These are phyloP conservation scores for Kluyveromyces starmeri DNA, from an alignment of 805 yeast species.

Conservation along the genomic window DNA sequence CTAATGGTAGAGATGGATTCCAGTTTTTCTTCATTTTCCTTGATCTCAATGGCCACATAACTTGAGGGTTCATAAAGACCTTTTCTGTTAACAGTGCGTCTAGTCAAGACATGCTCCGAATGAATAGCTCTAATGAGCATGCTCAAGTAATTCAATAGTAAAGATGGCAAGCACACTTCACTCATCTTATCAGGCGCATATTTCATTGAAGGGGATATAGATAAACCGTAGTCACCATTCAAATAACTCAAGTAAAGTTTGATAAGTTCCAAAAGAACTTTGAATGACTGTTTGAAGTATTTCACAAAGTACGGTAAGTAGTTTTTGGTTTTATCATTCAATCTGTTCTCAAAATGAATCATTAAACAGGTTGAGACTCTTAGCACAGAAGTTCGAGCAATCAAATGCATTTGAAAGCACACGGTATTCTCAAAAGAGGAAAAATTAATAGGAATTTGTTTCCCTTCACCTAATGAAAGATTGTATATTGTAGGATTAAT, in stretches of 20 bases:
- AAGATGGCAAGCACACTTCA: conserved; percentile 22
- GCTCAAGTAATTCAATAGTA: conserved; percentile 19
- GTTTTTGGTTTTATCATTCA: conserved; percentile 7
- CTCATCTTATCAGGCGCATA: conserved; percentile 21
- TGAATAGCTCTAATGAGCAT: conserved; percentile 21
- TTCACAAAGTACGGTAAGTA: conserved; percentile 13
- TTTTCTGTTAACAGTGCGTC: conserved; percentile 7
- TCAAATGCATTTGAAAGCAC: conserved; percentile 19
- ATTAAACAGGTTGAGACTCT: conserved; percentile 24
- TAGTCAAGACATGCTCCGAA: conserved; percentile 16
- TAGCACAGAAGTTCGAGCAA: conserved; percentile 19
- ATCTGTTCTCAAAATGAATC: conserved; percentile 23
- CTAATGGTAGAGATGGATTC: conserved; percentile 18
- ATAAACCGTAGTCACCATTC: conserved; percentile 14
- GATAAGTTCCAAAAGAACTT: conserved; percentile 13
- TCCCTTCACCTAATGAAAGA: neutral
- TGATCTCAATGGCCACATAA: conserved; percentile 1
- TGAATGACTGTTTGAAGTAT: conserved; percentile 16
- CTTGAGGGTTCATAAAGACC: neutral
- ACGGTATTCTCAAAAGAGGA: conserved; percentile 11
- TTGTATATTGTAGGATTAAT: neutral
- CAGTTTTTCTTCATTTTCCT: conserved; percentile 11
- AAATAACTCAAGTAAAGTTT: conserved; percentile 19
- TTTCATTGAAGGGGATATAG: conserved; percentile 14
- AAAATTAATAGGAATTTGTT: neutral